Conservation (phyloP, 495 filamentous ascomycete genomes). For the Lichina pygmaea region DNA sequence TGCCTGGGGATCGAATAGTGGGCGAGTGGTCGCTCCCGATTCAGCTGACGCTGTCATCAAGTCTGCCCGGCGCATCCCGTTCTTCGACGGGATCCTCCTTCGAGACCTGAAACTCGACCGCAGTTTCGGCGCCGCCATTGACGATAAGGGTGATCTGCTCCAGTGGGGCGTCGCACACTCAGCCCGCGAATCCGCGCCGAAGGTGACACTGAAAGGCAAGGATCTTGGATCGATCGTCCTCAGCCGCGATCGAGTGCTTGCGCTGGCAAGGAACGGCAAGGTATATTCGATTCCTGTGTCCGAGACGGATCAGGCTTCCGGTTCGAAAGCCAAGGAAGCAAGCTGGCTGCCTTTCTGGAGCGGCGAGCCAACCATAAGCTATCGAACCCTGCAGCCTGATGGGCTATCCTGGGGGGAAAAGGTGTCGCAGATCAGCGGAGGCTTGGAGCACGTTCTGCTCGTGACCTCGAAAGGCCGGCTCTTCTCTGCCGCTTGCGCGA, state of each 20-base stretch:
- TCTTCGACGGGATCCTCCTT: slow-evolving; percentile 64
- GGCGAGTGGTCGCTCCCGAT: slow-evolving; percentile 59
- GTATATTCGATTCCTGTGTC: slow-evolving; percentile 76
- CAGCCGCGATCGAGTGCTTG: slow-evolving; percentile 61
- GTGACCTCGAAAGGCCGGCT: slow-evolving; percentile 67
- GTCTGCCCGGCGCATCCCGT: slow-evolving; percentile 47
- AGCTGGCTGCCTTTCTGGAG: slow-evolving; percentile 61
- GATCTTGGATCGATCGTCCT: slow-evolving; percentile 42
- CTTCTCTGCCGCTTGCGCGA: slow-evolving; percentile 58
- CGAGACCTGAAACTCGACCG: slow-evolving; percentile 69
- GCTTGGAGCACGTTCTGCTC: slow-evolving; percentile 62
- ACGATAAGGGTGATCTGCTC: slow-evolving; percentile 65
- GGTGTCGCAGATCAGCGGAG: slow-evolving; percentile 42
- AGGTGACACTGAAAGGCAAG: slow-evolving; percentile 54
- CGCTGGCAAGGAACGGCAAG: slow-evolving; percentile 44
- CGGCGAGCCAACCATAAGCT: slow-evolving; percentile 30
- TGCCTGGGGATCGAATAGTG: slow-evolving; percentile 77
- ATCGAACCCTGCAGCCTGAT: slow-evolving; percentile 40
- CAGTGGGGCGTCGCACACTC: slow-evolving; percentile 76
- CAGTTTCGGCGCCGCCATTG: slow-evolving; percentile 67
- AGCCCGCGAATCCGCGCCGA: slow-evolving; percentile 25
- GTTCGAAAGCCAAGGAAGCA: slow-evolving; percentile 29
- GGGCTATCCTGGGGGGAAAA: slow-evolving; percentile 44
- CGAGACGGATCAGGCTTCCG: slow-evolving; percentile 33
- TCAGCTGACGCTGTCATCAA: slow-evolving; percentile 54